phyloP scores from a whole-genome alignment of 1,284 basidiomycete species.

The Leccinum subspadiceum region DNA sequence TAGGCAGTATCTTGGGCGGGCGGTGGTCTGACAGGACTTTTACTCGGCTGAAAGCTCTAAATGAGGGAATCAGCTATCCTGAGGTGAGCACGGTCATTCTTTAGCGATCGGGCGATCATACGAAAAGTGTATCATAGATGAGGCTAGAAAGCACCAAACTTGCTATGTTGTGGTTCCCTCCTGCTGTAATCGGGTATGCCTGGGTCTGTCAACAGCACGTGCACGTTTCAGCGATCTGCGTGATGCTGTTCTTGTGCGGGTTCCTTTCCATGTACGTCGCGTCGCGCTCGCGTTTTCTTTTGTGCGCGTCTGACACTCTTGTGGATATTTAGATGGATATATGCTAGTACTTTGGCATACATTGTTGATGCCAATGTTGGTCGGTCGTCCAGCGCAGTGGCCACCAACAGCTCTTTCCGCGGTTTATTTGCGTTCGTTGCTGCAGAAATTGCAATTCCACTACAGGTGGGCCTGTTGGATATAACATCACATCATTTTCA shows the following conservation, averaged over 20 bases:
- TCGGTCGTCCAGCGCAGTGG: slow-evolving; percentile 68
- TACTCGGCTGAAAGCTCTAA: slow-evolving; percentile 52
- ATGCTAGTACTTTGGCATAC: slow-evolving; percentile 71
- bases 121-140: slow-evolving; percentile 48
- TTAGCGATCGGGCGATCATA: neutral
- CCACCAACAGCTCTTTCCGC: slow-evolving; percentile 69
- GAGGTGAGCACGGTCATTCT: slow-evolving; percentile 48
- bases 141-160: slow-evolving; percentile 64
- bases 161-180: slow-evolving; percentile 56
- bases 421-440: slow-evolving; percentile 69
- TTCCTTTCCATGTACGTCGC: slow-evolving; percentile 65
- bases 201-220: slow-evolving; percentile 72
- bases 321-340: slow-evolving; percentile 52
- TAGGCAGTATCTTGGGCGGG: slow-evolving; percentile 75
- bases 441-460: slow-evolving; percentile 60
- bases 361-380: slow-evolving; percentile 79
- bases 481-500: neutral
- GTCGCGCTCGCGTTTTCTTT: slow-evolving; percentile 1
- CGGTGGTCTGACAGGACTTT: slow-evolving; percentile 74
- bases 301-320: slow-evolving; percentile 4
- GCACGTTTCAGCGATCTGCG: slow-evolving; percentile 63
- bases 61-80: slow-evolving; percentile 61
- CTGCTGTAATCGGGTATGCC: slow-evolving; percentile 66
- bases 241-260: slow-evolving; percentile 64
- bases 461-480: slow-evolving; percentile 16